Base-by-base conservation (phyloP, 371 early-diverging fungal species). In the Neoconidiobolus thromboides region DNA sequence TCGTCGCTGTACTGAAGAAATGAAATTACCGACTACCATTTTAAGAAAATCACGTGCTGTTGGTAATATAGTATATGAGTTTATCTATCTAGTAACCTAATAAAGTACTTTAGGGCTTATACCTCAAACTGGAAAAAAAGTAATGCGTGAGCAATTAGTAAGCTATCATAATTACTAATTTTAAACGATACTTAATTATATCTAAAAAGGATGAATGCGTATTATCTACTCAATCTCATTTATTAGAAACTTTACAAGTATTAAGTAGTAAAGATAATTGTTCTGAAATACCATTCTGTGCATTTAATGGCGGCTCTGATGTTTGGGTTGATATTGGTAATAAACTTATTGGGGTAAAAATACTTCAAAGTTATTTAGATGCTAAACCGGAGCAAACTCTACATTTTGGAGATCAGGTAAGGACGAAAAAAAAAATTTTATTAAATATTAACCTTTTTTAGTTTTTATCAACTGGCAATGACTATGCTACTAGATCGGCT, bases 391-490 rank as follows among this genome's bases (percentile, higher is more conserved):
- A 67, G 2, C 73, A 76, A 39, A 85, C 85, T 0, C 64, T 89
- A 54, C 90, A 89, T 63, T 83, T 87, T 39, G 88, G 87, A 50
- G 89, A 89, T 68, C 89, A 85, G 75, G 78, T 76, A 65, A 39
- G 64, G 41, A 4, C n/a, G 42, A 40, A 26, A 36, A 38, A n/a
- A 39, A 40, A 6, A 42, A 26, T 53, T 43, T 1, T 46, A 39
- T 12, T 39, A 53, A n/a, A 42, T 7, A 14, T 55, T 26, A 41
- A 0, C 9, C 42, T 62, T 38, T 48, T 5, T 1, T 67, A 82
- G 80, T 89, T 89, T 62, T 63, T 87, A 60, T 80, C 82, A 1
- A 89, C 90, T 3, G 90, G 90, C 37, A 89, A 89, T 64, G 89
- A 89, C 67, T 74, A 77, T 63, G 77, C 87, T 9, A 87, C 89